Evolutionary conservation across 495 filamentous ascomycete genomes (phyloP).

Genomic region (Hyaloscypha finlandica): DNA sequence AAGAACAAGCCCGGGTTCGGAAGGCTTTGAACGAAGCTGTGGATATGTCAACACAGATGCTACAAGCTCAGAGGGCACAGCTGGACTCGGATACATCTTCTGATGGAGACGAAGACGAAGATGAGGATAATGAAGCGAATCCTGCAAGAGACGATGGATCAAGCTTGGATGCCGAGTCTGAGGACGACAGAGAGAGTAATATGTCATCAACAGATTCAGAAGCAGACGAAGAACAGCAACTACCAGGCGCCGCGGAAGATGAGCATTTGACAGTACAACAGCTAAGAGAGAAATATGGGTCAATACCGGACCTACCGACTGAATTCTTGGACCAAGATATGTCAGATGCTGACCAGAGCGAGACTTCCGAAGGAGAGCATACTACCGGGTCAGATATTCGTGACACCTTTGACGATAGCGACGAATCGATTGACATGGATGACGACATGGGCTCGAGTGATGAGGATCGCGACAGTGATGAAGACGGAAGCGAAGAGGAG

Average conservation of each 20-base stretch:
- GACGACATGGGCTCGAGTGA: slow-evolving; percentile 76
- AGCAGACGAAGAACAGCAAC: slow-evolving; percentile 52
- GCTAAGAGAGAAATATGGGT: slow-evolving; percentile 75
- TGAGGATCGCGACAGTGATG: slow-evolving; percentile 51
- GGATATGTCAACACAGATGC: slow-evolving; percentile 63
- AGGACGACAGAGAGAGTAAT: slow-evolving; percentile 64
- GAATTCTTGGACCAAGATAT: slow-evolving; percentile 25
- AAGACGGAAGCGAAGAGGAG: slow-evolving; percentile 51
- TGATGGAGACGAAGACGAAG: slow-evolving; percentile 38
- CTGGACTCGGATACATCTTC: slow-evolving; percentile 50
- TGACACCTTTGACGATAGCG: slow-evolving; percentile 66
- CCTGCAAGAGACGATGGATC: slow-evolving; percentile 51
- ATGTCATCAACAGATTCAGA: slow-evolving; percentile 68
- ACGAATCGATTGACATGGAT: slow-evolving; percentile 88
- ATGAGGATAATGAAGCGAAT: neutral
- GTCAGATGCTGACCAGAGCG: slow-evolving; percentile 22
- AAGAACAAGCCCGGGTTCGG: slow-evolving; percentile 79
- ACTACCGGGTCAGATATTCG: slow-evolving; percentile 32
- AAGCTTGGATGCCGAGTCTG: slow-evolving; percentile 43
- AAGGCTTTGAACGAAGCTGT: slow-evolving; percentile 82
- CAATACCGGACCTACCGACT: slow-evolving; percentile 48
- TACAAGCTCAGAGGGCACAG: slow-evolving; percentile 51
- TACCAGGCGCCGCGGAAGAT: slow-evolving; percentile 60
- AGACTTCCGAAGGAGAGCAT: slow-evolving; percentile 46
- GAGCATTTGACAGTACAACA: slow-evolving; percentile 78